Conservation (phyloP, 768 basidiomycete species). For the Fomitopsis serialis region DNA sequence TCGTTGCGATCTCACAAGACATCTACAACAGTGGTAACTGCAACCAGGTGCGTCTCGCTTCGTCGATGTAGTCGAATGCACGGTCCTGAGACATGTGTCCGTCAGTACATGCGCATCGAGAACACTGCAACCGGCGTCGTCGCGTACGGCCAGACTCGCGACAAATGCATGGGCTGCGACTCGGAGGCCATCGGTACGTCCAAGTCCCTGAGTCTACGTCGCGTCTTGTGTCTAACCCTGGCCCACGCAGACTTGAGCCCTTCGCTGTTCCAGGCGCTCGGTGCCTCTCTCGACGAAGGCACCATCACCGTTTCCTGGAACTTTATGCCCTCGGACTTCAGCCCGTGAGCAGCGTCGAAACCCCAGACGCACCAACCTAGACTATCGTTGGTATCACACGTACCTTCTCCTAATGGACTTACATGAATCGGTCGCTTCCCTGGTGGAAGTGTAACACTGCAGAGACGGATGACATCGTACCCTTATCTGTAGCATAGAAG, state of each 20-base stretch:
- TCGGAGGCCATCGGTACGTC: slow-evolving; percentile 46
- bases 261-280: slow-evolving; percentile 50
- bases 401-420: too few relatives aligned
- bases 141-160: slow-evolving; percentile 42
- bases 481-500: too few relatives aligned
- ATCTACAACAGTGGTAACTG: slow-evolving; percentile 54
- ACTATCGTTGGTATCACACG: too few relatives aligned
- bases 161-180: slow-evolving; percentile 55
- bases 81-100: slow-evolving; percentile 1
- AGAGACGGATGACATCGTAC: too few relatives aligned
- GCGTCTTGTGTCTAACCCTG: slow-evolving; percentile 12
- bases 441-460: too few relatives aligned
- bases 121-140: slow-evolving; percentile 48
- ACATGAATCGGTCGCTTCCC: too few relatives aligned
- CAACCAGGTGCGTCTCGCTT: slow-evolving; percentile 41
- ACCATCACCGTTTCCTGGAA: slow-evolving; percentile 54
- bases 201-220: neutral
- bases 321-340: slow-evolving; percentile 37
- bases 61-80: neutral
- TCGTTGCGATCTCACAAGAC: slow-evolving; percentile 54
- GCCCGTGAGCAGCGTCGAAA: neutral
- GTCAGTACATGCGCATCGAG: slow-evolving; percentile 53
- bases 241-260: slow-evolving; percentile 51
- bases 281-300: slow-evolving; percentile 37
- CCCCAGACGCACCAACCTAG: too few relatives aligned